Base-by-base conservation (phyloP, 345 rosid species). In the Aquilaria malaccensis region DNA sequence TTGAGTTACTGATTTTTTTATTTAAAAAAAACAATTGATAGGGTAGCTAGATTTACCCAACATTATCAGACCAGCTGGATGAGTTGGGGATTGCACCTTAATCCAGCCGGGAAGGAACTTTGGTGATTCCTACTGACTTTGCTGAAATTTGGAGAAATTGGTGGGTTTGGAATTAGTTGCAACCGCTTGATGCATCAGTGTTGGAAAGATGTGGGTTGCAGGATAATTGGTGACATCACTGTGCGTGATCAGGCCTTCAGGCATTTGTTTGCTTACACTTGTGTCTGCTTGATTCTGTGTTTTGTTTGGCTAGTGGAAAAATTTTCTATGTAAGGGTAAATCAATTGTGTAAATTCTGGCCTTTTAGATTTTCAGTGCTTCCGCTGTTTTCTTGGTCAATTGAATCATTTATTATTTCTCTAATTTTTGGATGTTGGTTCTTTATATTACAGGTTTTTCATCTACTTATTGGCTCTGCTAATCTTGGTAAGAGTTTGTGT, bases 391-490 rank as follows among this genome's bases (percentile, higher is more conserved):
- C 43, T 37, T 37, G 43, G 3, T 37, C 2, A 37, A 37, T 37
- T 37, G 3, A 37, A 22, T 22, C 43, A 37, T 37, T 37, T 37
- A 22, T 22, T 22, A 22, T n/a, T 15, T 43, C 7, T 60, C 50
- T 61, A 15, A 50, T 56, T 11, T 30, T 2, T 48, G 33, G 33
- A 9, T 3, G 37, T 45, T 67, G 52, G 6, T 75, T 67, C 50
- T 55, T 55, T 9, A 41, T 54, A 62, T 76, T 61, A 32, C 90
- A 85, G 90, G 90, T 85, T 60, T 80, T 85, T 67, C 85, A 85
- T 73, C 33, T 85, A 37, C 68, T 85, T 72, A 76, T 82, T 67
- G 90, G 85, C 62, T 70, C 76, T 67, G 80, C 85, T 33, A 80
- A 78, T 75, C 43, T 77, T 60, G 85, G 87, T 85, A 78, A 72